Evolutionary conservation across 2,329 filamentous ascomycete species (phyloP).

Genomic region (Alternaria sp.): DNA sequence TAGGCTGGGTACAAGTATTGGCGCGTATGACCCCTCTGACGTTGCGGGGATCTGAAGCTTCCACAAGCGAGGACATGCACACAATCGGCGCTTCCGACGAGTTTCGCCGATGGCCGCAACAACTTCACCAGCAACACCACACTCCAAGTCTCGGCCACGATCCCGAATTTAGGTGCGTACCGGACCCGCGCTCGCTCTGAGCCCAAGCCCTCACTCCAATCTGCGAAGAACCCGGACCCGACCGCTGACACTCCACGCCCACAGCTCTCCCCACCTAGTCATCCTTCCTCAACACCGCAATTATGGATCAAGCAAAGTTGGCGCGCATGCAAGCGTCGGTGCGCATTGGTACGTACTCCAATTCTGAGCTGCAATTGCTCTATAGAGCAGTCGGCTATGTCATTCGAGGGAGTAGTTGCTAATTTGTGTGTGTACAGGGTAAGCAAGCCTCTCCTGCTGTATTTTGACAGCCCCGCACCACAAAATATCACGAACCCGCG

Average conservation of each 20-base stretch:
- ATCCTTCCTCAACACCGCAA: conserved; percentile 43
- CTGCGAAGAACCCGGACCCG: conserved; percentile 18
- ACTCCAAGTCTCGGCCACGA: conserved; percentile 32
- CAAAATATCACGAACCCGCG: conserved; percentile 7
- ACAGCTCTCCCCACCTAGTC: conserved; percentile 29
- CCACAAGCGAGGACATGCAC: conserved; percentile 31
- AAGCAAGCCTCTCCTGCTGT: conserved; percentile 31
- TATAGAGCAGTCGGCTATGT: conserved; percentile 3
- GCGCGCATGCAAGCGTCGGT: conserved; percentile 53
- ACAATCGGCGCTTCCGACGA: conserved; percentile 32
- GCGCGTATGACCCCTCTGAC: conserved; percentile 11
- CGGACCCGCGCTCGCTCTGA: conserved; percentile 13
- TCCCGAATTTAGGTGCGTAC: conserved; percentile 35
- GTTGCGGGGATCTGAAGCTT: conserved; percentile 20
- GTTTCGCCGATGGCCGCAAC: conserved; percentile 32
- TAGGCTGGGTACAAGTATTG: neutral
- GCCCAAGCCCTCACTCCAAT: neutral
- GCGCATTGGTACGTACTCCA: conserved; percentile 50
- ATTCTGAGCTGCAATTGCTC: neutral
- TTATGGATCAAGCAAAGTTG: conserved; percentile 55
- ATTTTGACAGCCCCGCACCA: conserved; percentile 28
- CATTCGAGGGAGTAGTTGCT: conserved; percentile 23
- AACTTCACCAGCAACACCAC: conserved; percentile 35
- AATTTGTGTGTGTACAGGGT: conserved; percentile 36
- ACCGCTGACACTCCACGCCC: conserved; percentile 22